A percentile compares a stretch with the other conserved stretches of the same genome.
Conservation (phyloP, 2,329 filamentous ascomycete species). For the Verticillium klebahnii region DNA sequence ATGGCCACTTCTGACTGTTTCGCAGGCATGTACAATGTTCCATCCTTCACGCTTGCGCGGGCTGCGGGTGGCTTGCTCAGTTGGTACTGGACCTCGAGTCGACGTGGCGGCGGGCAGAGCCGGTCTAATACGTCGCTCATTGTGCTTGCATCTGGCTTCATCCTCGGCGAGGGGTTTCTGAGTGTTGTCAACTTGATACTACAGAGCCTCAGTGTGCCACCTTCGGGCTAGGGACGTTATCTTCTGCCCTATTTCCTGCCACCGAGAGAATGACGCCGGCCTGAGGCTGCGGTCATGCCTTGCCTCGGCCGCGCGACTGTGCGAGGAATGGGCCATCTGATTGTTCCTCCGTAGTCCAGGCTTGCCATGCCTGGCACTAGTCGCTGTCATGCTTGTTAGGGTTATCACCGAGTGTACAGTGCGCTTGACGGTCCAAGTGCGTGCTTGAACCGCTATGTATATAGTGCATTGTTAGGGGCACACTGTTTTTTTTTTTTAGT, state of each 20-base stretch:
- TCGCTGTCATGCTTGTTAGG: not conserved
- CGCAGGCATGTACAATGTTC: conserved; percentile 91
- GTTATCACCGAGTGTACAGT: not conserved
- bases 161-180: conserved; percentile 85
- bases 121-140: conserved; percentile 71
- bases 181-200: conserved; percentile 87
- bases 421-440: not conserved
- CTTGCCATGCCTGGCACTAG: not conserved
- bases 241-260: not conserved
- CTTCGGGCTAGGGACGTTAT: conserved; percentile 37
- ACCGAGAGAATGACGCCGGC: too few species aligned
- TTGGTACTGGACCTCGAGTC: conserved; percentile 68
- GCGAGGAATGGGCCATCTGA: too few species aligned
- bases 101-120: conserved; percentile 9
- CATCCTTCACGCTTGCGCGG: conserved; percentile 87
- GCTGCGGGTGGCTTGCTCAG: conserved; percentile 71
- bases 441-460: not conserved
- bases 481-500: too few species aligned
- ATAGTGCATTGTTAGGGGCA: too few species aligned
- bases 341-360: too few species aligned
- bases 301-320: too few species aligned
- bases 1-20: not conserved
- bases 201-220: conserved; percentile 71
- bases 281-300: too few species aligned
- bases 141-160: conserved; percentile 84